Evolutionary conservation across 2,329 filamentous ascomycete genomes (phyloP).

Genomic region (Nemania bipapillata): DNA sequence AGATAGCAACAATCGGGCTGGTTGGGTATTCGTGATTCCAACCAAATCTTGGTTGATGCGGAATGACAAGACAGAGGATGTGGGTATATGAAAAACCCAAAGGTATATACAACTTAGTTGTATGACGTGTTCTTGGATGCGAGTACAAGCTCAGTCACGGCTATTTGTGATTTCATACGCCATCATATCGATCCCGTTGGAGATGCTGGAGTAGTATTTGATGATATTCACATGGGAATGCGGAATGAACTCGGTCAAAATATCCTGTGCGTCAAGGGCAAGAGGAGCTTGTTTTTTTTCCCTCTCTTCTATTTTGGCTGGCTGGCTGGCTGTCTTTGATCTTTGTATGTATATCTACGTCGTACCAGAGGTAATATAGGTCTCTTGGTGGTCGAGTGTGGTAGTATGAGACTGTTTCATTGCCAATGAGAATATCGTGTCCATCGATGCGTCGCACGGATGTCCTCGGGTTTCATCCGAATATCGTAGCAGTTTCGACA

Average conservation of each 20-base stretch:
- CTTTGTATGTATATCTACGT: constrained; percentile 8
- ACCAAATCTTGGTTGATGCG: background rate
- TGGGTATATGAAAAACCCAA: background rate
- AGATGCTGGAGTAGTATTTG: background rate
- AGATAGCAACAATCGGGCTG: background rate
- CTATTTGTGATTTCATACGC: background rate
- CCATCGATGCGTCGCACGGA: background rate
- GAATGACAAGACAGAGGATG: background rate
- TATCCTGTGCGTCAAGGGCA: constrained; percentile 1
- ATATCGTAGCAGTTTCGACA: background rate
- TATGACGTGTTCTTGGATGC: background rate
- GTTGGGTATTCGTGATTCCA: background rate
- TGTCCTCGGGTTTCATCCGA: background rate
- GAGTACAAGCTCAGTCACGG: background rate
- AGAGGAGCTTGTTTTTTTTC: background rate
- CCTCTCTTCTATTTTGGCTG: too few relatives aligned
- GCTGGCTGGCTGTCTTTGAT: background rate
- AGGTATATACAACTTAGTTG: background rate
- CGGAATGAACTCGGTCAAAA: constrained; percentile 2
- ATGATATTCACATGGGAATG: background rate
- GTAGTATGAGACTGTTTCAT: constrained; percentile 4
- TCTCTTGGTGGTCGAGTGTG: background rate
- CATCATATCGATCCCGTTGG: background rate
- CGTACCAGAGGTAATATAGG: background rate
- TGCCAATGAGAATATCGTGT: background rate